Evolutionary conservation across 2,329 filamentous ascomycete species (phyloP), one percentile per base, ranked within the genome.

Genomic region (Chaetomium globosum): DNA sequence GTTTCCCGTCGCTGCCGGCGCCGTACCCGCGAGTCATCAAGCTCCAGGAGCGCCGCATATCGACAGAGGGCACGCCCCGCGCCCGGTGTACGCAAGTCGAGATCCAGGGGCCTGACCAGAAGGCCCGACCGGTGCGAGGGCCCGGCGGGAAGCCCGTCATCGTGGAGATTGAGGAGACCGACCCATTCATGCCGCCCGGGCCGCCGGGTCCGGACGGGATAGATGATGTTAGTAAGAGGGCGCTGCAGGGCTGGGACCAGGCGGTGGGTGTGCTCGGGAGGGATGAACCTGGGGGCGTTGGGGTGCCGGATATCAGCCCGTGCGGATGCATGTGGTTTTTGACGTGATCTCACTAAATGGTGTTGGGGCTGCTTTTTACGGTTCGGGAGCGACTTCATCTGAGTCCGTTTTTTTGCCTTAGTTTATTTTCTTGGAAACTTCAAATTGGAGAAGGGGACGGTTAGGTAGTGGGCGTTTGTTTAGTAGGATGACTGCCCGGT

Each of bases 311-410:
- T 57, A 74, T 84, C 63, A 84, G 80, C 63, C 76, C 80, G 43
- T 86, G 83, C 62, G 82, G 81, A 9, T 86, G 83, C 68, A 77
- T 83, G 68, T 85, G 83, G 83, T 83, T 79, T 76, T 75, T 80
- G 56, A 79, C 77, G 61, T 85, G 59, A 65, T 61, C 7, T 26
- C 26, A 26, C 26, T 39, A 48, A 48, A 48, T 7, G 21, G 46
- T 19, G 52, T 36, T 36, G n/a, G 28, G 10, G 4, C 19, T n/a
- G 28, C n/a, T n/a, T 54, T 30, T 36, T 53, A 53, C n/a, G 46
- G 46, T 19, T 43, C 4, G 16, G 39, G 39, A 43, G 39, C n/a
- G 39, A n/a, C 39, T 43, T 16, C 13, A 19, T 43, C 36, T 43
- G 39, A 19, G 16, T 16, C 6, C 39, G 39, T 43, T 43, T 43